Evolutionary conservation across 106 monocot genomes (phyloP), one percentile per base, ranked within the genome.

Genomic region (Platanthera guangdongensis): DNA sequence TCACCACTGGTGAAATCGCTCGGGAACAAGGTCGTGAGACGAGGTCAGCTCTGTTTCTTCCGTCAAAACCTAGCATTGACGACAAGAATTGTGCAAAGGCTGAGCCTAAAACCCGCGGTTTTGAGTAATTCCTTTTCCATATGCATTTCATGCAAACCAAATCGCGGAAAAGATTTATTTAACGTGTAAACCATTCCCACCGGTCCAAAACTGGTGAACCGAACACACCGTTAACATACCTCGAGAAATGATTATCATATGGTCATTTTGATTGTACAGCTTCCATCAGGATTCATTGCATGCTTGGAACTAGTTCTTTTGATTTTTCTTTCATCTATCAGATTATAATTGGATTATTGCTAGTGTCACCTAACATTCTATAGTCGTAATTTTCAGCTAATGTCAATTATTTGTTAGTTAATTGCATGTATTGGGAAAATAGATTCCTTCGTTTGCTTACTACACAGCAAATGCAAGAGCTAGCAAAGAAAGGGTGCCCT

Each of bases 371-470:
- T 51, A 22, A 19, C 49, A 72, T 72, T 18, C 51, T 72, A 11
- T 46, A 6, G 14, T 32, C 12, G 6, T 12, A 4, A 22, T 47
- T 48, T 7, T 71, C 1, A 48, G 1, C 51, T 51, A 72, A 72
- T 51, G 22, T 50, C 21, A 47, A 51, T 9, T 46, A 62, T 13
- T 85, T 50, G 52, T 77, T 78, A 97, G 94, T 99, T 78, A 99
- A 99, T 85, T 99, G 99, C 83, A 94, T 99, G 87, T 99, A 99
- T 68, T 99, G 99, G 99, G 99, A 99, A 76, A 99, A 81, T 84
- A 89, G 92, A 74, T 94, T 90, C 77, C 94, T 88, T 73, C 84
- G 85, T 51, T 87, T 99, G 83, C 80, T 99, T 13, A 92, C 80
- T 60, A 94, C 83, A 25, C 75, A 80, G 50, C 99, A 99, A 57